A percentile compares a stretch with the other conserved stretches of the same genome.
Conservation (phyloP, 2,329 filamentous ascomycete species). For the Rhynchosporium graminicola region DNA sequence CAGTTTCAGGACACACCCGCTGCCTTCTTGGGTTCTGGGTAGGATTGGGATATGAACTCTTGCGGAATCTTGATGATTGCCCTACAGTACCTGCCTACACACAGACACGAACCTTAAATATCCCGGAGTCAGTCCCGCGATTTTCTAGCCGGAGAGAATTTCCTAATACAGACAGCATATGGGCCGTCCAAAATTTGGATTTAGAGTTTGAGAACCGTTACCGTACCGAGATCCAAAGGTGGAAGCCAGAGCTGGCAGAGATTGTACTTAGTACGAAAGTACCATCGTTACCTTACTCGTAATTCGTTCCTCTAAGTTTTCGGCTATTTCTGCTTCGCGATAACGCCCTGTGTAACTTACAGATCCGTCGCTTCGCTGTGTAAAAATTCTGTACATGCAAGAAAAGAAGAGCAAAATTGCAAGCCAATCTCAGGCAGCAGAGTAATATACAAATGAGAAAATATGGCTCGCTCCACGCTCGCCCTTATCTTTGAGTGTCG, state of each 20-base stretch:
- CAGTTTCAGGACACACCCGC: neutral
- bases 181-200: neutral
- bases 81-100: neutral
- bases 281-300: neutral
- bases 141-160: neutral
- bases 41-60: too few species aligned
- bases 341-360: neutral
- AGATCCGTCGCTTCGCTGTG: neutral
- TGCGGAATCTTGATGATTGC: neutral
- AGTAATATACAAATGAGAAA: conserved; percentile 2
- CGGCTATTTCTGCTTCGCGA: neutral
- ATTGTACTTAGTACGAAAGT: too few species aligned
- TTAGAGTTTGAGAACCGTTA: conserved; percentile 2
- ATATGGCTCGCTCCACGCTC: conserved; percentile 8
- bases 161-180: neutral
- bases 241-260: neutral
- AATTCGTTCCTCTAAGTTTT: neutral
- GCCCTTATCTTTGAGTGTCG: neutral
- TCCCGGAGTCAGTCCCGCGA: neutral
- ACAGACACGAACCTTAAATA: neutral
- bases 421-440: neutral
- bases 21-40: neutral
- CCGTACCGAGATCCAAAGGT: neutral
- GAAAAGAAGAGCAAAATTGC: neutral
- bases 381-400: neutral